Evolutionary conservation across 1,284 basidiomycete genomes (phyloP), one percentile per base, ranked within the genome.

Genomic region (Papiliotrema nemorosa): DNA sequence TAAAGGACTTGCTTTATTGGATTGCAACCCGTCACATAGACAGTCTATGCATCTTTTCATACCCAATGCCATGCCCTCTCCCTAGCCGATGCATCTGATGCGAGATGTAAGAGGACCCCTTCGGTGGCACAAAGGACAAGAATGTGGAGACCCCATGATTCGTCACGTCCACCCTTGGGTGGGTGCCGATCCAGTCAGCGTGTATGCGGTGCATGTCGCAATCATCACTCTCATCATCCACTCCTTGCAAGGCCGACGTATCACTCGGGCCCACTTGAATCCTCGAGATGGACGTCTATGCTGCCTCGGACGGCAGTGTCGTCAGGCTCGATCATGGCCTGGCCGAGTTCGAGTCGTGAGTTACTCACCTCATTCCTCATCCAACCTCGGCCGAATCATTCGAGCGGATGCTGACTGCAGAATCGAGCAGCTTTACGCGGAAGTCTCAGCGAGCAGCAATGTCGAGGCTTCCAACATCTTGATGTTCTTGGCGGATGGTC

Each of bases 401-500:
- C 47, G 36, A 42, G 34, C 20, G 26, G 20, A 13, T 38, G 12
- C 14, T 10, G 44, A 7, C 26, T 27, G 24, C 35, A 72, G 70
- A 7, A 55, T 71, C 39, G 67, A 68, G 14, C 54, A 53, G n/a
- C 56, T 72, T 29, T 50, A 59, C 39, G 47, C 54, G 14, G 65
- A 69, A 44, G 56, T 67, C 2, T 49, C 65, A 1, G 40, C 48
- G 5, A 49, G 40, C 1, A 59, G 60, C 0, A 62, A 58, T n/a
- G 25, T 73, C 2, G 44, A 57, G 2, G 20, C 50, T 13, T 63
- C 60, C 31, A 69, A 70, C 54, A 51, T 70, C 12, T 51, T 73
- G 27, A 55, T 73, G n/a, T 73, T 73, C 52, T 54, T 69, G 27
- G 65, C 67, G 21, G 69, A 73, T 52, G 71, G 68, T 7, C 41